Percentiles rank a stretch among this genome's conserved stretches.
Evolutionary conservation across 805 yeast species (phyloP).

Genomic region (Spathaspora girioi): DNA sequence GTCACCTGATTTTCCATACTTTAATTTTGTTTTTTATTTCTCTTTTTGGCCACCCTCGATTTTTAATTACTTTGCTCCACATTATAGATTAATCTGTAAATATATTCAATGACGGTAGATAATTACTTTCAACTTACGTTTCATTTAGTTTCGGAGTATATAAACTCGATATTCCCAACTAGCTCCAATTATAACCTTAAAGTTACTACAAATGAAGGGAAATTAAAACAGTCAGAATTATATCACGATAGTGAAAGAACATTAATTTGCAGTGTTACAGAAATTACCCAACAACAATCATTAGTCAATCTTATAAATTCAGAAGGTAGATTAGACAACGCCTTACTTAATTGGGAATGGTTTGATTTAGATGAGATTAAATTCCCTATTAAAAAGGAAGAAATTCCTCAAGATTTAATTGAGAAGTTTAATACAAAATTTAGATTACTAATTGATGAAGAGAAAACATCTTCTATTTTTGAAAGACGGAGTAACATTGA

Average conservation of each 20-base stretch:
- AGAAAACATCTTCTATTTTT: constrained; percentile 6
- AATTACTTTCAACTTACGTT: constrained; percentile 20
- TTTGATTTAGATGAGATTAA: constrained; percentile 11
- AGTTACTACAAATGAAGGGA: constrained; percentile 3
- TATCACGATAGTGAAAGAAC: constrained; percentile 1
- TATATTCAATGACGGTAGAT: constrained; percentile 10
- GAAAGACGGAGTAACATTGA: constrained; percentile 2
- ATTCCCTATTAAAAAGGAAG: constrained; percentile 22
- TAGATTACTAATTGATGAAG: constrained; percentile 7
- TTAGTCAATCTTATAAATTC: constrained; percentile 7
- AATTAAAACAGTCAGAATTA: constrained; percentile 13
- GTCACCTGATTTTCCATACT: no score
- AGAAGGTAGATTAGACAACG: constrained; percentile 14
- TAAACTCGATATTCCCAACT: constrained; percentile 12
- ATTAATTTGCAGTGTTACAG: constrained; percentile 8
- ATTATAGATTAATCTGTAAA: no score
- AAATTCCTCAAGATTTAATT: constrained; percentile 17
- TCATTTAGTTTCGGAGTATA: constrained; percentile 16
- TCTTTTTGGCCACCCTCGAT: background rate
- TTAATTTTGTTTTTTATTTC: no score
- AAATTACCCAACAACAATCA: constrained; percentile 5
- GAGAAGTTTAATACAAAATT: constrained; percentile 15
- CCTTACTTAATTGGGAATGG: constrained; percentile 21
- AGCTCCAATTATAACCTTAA: constrained; percentile 6
- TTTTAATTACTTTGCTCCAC: background rate